Conservation (phyloP, 306 rosid species). For the Styphnolobium japonicum region DNA sequence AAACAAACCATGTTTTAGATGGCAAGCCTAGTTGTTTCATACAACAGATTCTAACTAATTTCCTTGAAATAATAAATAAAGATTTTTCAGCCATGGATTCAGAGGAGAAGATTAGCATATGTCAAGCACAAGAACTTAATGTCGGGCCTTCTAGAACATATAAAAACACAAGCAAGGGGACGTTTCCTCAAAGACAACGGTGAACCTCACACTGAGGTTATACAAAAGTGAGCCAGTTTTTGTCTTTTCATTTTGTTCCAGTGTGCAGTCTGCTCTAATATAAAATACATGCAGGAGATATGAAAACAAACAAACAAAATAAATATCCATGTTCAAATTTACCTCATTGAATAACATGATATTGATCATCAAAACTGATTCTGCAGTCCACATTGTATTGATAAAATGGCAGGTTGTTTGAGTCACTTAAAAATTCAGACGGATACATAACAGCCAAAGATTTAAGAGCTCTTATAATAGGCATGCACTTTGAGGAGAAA, state of each 20-base stretch:
- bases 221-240: constrained; percentile 25
- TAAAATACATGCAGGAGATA: neutral
- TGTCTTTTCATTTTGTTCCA: neutral
- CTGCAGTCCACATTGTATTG: neutral
- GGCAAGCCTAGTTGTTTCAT: neutral
- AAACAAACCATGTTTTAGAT: neutral
- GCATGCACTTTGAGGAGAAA: constrained; percentile 36
- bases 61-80: neutral
- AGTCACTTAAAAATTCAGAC: constrained; percentile 23
- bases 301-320: neutral
- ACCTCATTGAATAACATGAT: neutral
- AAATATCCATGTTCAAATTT: neutral
- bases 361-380: neutral
- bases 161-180: constrained; percentile 28
- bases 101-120: constrained; percentile 38
- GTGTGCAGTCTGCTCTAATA: neutral
- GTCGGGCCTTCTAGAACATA: constrained; percentile 37
- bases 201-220: constrained; percentile 30
- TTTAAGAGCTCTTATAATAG: constrained; percentile 34
- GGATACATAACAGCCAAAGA: constrained; percentile 34
- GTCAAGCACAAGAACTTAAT: constrained; percentile 44
- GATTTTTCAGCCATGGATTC: constrained; percentile 49
- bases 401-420: constrained; percentile 33
- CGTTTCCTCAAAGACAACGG: constrained; percentile 39
- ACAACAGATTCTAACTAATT: neutral